These are phyloP conservation scores for Mitragyna speciosa DNA, from an alignment of 257 asterid genomes.

Conservation along the genomic window DNA sequence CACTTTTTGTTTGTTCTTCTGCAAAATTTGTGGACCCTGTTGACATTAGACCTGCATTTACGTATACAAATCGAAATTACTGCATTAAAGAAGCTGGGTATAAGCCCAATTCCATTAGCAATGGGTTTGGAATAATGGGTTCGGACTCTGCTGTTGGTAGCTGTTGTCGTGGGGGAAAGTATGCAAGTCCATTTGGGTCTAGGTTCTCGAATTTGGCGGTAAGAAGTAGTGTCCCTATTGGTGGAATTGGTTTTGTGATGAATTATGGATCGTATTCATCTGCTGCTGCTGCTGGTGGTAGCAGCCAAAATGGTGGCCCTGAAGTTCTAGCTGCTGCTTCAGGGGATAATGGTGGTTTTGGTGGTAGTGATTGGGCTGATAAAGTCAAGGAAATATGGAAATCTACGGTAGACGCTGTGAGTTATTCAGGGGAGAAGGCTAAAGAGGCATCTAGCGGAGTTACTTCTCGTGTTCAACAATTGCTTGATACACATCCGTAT, in stretches of 20 bases:
- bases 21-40: conserved; percentile 15
- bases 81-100: conserved; percentile 30
- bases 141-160: conserved; percentile 19
- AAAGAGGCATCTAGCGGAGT: conserved; percentile 56
- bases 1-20: conserved; percentile 13
- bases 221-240: conserved; percentile 28
- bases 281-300: conserved; percentile 8
- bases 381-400: conserved; percentile 63
- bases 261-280: conserved; percentile 54
- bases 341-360: conserved; percentile 38
- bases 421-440: conserved; percentile 55
- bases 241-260: conserved; percentile 33
- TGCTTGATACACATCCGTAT: conserved; percentile 70
- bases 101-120: conserved; percentile 26
- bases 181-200: conserved; percentile 6
- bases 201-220: conserved; percentile 22
- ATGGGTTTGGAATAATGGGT: conserved; percentile 28
- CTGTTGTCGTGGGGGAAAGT: conserved; percentile 16
- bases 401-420: conserved; percentile 46
- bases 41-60: conserved; percentile 23
- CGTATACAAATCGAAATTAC: conserved; percentile 23
- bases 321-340: conserved; percentile 33
- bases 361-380: conserved; percentile 56
- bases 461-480: conserved; percentile 61
- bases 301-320: conserved; percentile 35